Base-by-base conservation (phyloP, 768 basidiomycete genomes). In the Leucocoprinus birnbaumii region DNA sequence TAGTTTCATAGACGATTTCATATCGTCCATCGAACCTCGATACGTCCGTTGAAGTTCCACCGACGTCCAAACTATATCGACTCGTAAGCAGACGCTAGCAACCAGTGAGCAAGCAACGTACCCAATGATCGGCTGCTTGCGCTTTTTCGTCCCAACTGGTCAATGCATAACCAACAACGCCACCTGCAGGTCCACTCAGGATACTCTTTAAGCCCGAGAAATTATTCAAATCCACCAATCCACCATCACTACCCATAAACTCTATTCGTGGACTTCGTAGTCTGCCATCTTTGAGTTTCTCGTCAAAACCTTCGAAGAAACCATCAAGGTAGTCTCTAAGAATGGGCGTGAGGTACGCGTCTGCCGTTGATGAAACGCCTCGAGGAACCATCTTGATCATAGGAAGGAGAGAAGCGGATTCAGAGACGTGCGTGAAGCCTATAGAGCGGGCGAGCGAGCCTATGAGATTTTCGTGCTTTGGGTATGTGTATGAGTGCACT, bases 321-420 rank as follows among this genome's bases (percentile, higher is more conserved):
- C 93, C 93, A 58, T 94, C 89, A 3, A 98, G 78, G 64, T 98
- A 98, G 11, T 84, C 79, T 9, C 77, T 70, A 22, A 97, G 71
- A 58, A 97, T 89, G 13, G 95, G 95, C 0, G 94, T 97, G 37
- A 98, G 84, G 68, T 98, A 98, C 0, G 95, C 95, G 62, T 98
- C 95, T 0, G 93, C 95, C 0, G 94, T 95, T 0, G 91, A 89
- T 0, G 93, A 96, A 9, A 89, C 85, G 2, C 93, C 95, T 0
- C 95, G 87, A 1, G 94, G 90, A 9, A 97, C 91, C 80, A 95
- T 89, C 71, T 94, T 94, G 76, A 96, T 95, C 90, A 93, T 93
- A 2, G 93, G 90, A 25, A 92, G 79, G n/a, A 95, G 77, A 58
- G 86, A 83, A 2, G 91, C 87, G 0, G 94, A 95, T 62, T 91